A percentile compares a stretch with the other conserved stretches of the same genome.
Evolutionary conservation across 1,139 yeast species (phyloP).

Genomic region (Meyerozyma athensensis): DNA sequence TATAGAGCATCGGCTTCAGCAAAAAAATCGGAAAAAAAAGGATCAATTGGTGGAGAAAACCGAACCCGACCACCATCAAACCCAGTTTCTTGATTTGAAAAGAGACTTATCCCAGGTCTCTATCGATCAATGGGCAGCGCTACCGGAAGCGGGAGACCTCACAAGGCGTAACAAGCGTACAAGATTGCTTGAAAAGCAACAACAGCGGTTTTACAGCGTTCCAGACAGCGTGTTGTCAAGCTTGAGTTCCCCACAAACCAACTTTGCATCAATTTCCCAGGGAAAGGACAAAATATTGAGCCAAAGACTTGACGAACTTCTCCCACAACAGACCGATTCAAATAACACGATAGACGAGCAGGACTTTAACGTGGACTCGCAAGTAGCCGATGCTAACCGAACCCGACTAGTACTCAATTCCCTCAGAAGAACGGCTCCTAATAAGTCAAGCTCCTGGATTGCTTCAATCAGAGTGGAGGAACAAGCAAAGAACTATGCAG

Average conservation of each 20-base stretch:
- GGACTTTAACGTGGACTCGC: conserved; percentile 7
- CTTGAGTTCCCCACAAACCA: conserved; percentile 17
- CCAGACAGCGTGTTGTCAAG: conserved; percentile 64
- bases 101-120: conserved; percentile 55
- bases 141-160: conserved; percentile 88
- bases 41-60: conserved; percentile 4
- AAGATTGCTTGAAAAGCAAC: conserved; percentile 57
- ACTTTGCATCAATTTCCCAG: conserved; percentile 45
- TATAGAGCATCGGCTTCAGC: conserved; percentile 54
- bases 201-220: conserved; percentile 72
- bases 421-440: conserved; percentile 68
- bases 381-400: conserved; percentile 50
- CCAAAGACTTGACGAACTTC: conserved; percentile 37
- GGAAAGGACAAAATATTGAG: conserved; percentile 52
- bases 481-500: conserved; percentile 48
- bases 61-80: conserved; percentile 9
- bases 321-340: conserved; percentile 3
- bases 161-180: conserved; percentile 75
- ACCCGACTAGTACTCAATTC: conserved; percentile 62
- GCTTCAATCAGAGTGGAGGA: conserved; percentile 81
- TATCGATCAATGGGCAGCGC: conserved; percentile 68
- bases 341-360: conserved; percentile 5
- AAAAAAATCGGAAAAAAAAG: conserved; percentile 26
- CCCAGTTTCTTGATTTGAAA: conserved; percentile 51
- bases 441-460: conserved; percentile 78